Conservation (phyloP, 2,329 filamentous ascomycete genomes). For the Fusarium temperatum region DNA sequence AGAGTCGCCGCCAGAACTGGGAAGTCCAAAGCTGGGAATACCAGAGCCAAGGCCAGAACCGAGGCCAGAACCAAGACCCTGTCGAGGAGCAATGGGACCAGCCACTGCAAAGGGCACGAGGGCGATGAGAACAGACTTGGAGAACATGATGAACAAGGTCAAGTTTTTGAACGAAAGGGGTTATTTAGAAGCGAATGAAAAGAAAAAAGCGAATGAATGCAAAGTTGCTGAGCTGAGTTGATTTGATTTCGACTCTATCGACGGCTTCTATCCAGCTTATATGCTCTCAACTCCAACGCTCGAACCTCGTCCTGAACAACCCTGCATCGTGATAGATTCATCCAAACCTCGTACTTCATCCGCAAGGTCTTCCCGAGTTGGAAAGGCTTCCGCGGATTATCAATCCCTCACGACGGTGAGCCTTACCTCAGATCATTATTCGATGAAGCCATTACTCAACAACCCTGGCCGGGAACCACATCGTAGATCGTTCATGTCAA, state of each 20-base stretch:
- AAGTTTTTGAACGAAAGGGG: conserved; percentile 8
- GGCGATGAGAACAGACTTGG: conserved; percentile 32
- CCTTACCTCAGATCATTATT: conserved; percentile 3
- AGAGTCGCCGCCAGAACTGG: background rate
- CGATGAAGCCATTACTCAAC: background rate
- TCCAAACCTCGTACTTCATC: background rate
- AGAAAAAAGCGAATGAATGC: conserved; percentile 10
- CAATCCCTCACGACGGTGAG: conserved; percentile 16
- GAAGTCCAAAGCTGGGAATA: background rate
- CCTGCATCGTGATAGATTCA: conserved; percentile 10
- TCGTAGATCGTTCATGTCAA: conserved; percentile 1
- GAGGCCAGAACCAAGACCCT: background rate
- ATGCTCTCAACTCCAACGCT: conserved; percentile 26
- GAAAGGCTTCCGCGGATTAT: conserved; percentile 23
- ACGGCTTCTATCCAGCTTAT: background rate
- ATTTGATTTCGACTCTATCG: background rate
- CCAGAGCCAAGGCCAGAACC: conserved; percentile 3
- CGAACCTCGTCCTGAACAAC: background rate
- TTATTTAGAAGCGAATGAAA: conserved; percentile 8
- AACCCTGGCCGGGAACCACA: background rate
- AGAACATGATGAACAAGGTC: conserved; percentile 29
- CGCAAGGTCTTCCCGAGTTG: conserved; percentile 31
- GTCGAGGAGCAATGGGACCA: conserved; percentile 31
- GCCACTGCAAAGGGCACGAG: conserved; percentile 37
- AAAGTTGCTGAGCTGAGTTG: conserved; percentile 14